Evolutionary conservation across 768 basidiomycete genomes (phyloP).

Genomic region (Suillus tomentosus): DNA sequence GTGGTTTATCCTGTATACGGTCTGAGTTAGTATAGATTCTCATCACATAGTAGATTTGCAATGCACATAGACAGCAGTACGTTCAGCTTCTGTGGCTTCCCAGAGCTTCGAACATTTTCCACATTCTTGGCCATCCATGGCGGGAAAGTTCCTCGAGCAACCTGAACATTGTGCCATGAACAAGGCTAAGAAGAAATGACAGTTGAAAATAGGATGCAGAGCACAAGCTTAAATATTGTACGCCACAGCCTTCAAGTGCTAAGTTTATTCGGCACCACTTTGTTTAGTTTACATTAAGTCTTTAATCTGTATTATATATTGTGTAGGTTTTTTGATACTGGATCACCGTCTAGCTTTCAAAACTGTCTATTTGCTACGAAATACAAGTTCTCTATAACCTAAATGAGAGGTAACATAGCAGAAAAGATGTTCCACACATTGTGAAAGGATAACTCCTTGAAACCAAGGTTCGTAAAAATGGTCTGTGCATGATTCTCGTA

Average conservation of each 20-base stretch:
- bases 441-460: slow-evolving; percentile 16
- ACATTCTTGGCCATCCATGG: not conserved
- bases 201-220: not conserved
- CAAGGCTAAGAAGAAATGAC: not conserved
- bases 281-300: not conserved
- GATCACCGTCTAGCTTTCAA: not conserved
- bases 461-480: slow-evolving; percentile 15
- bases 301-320: not conserved
- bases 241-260: no score
- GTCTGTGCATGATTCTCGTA: slow-evolving; percentile 20
- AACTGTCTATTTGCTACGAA: not conserved
- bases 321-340: not conserved
- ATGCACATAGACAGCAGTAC: not conserved
- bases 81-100: not conserved
- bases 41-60: not conserved
- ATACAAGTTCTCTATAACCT: not conserved
- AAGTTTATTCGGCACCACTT: not conserved
- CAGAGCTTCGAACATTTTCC: not conserved
- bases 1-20: not conserved
- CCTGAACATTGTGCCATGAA: not conserved
- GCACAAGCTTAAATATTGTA: not conserved
- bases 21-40: not conserved
- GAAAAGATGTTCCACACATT: slow-evolving; percentile 26
- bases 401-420: slow-evolving; percentile 23
- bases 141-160: not conserved